Evolutionary conservation across 1,284 basidiomycete species (phyloP), one percentile per base, ranked within the genome.

Genomic region (Trichosporon sp.): DNA sequence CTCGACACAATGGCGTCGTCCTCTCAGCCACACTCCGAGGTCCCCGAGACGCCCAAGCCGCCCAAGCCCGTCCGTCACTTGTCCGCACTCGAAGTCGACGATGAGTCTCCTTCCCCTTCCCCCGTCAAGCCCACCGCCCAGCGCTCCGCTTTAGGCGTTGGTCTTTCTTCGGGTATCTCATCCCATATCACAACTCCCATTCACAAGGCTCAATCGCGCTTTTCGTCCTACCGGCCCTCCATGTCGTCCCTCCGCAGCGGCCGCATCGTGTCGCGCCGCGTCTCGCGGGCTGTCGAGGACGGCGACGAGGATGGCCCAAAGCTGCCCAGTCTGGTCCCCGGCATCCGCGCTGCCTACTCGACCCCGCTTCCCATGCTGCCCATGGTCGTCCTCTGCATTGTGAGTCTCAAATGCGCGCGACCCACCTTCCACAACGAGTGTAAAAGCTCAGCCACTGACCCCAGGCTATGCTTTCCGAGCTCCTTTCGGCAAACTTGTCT

Each of bases 381-480:
- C 0, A 94, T 96, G 88, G 83, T 89, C 69, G 94, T 96, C 3
- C 81, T 97, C 52, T 95, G 91, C 59, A 93, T 95, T 65, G 92
- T 93, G 76, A 78, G 87, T 82, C 33, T 34, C 21, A 23, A 3
- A 31, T 21, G 25, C 33, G 61, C 44, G 25, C n/a, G n/a, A n/a
- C 8, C 10, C 36, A 29, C 33, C 16, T 11, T 34, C 23, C 9
- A 6, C 5, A 4, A 4, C 7, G 34, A 3, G 40, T 21, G 3
- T n/a, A 11, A 4, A 8, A 14, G 25, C 49, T n/a, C 33, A 32
- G 8, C 14, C 3, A 14, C 32, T 56, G 16, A 46, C 31, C 69
- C 16, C 71, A 94, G 89, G 90, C 90, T 1, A 90, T 96, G 88
- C 84, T 95, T 16, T 92, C 92, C 54, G 94, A 97, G 80, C 94